Percentiles rank a stretch among this genome's conserved stretches.
These are phyloP conservation scores for Eucalyptus cloeziana DNA, from an alignment of 345 rosid genomes.

Conservation along the genomic window DNA sequence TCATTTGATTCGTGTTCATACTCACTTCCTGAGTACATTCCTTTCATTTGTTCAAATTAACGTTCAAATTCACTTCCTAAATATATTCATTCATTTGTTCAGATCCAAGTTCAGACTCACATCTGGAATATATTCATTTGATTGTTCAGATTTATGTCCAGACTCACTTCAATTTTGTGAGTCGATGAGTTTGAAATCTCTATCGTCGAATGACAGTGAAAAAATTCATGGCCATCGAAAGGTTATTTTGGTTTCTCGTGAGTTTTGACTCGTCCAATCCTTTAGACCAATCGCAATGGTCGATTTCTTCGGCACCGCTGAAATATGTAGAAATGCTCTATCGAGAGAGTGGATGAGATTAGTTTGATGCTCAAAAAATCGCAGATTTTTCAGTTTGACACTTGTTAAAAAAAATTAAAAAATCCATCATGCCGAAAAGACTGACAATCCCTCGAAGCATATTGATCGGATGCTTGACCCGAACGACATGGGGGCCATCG, in stretches of 20 bases:
- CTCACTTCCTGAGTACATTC: too few relatives aligned
- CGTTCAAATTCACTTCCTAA: too few relatives aligned
- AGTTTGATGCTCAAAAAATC: fast-evolving
- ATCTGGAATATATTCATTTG: too few relatives aligned
- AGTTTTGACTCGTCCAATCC: background rate
- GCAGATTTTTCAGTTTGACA: background rate
- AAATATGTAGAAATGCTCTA: too few relatives aligned
- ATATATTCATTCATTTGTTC: too few relatives aligned
- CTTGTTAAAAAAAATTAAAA: background rate
- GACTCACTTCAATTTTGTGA: background rate
- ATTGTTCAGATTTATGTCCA: background rate
- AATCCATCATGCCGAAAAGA: background rate
- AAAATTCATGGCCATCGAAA: background rate
- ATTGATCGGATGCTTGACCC: background rate
- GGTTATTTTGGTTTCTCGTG: background rate
- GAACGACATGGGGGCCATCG: background rate
- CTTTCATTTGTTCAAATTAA: too few relatives aligned
- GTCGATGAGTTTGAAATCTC: background rate
- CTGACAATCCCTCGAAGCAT: background rate
- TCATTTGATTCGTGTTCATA: too few relatives aligned
- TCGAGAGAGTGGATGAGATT: background rate
- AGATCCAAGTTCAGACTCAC: background rate
- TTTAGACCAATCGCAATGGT: background rate
- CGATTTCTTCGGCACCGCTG: too few relatives aligned
- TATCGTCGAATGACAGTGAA: too few relatives aligned